Conservation (phyloP, 1,139 yeast genomes). For the Blastobotrys persicus region DNA sequence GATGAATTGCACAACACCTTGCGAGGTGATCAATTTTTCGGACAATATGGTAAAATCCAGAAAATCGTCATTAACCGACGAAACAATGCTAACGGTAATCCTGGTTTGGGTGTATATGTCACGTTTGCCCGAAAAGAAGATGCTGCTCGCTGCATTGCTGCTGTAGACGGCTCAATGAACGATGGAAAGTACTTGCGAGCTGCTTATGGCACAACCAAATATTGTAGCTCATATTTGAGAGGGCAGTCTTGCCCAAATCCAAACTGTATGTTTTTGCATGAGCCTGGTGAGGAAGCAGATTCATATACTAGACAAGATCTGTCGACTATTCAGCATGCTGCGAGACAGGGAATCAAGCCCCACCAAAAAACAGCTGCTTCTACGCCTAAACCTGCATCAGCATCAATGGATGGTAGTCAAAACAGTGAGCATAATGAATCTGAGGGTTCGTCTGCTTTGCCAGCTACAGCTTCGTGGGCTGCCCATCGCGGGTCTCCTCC, state of each 20-base stretch:
- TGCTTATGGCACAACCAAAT: conserved; percentile 98
- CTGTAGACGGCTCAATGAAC: conserved; percentile 90
- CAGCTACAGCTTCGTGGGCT: conserved; percentile 44
- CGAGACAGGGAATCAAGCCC: conserved; percentile 23
- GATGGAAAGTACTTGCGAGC: conserved; percentile 88
- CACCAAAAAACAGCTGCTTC: conserved; percentile 11
- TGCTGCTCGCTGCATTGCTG: conserved; percentile 88
- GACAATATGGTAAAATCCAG: conserved; percentile 94
- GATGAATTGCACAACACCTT: conserved; percentile 86
- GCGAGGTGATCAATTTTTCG: conserved; percentile 91
- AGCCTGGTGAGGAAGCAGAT: conserved; percentile 99
- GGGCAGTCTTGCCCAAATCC: conserved; percentile 98
- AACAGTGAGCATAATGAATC: conserved; percentile 28
- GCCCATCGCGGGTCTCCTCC: conserved; percentile 19
- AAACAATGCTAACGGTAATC: conserved; percentile 48
- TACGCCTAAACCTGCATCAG: too few relatives aligned
- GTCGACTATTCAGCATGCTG: conserved; percentile 64
- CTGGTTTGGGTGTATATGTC: conserved; percentile 93
- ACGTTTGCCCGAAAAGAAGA: conserved; percentile 92
- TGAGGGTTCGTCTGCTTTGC: conserved; percentile 33
- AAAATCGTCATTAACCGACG: conserved; percentile 91
- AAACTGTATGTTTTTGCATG: conserved; percentile 97
- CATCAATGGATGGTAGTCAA: conserved; percentile 39
- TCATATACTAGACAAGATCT: conserved; percentile 91
- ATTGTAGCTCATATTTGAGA: conserved; percentile 90